Evolutionary conservation across 345 rosid species (phyloP).

Genomic region (Erodium maritimum): DNA sequence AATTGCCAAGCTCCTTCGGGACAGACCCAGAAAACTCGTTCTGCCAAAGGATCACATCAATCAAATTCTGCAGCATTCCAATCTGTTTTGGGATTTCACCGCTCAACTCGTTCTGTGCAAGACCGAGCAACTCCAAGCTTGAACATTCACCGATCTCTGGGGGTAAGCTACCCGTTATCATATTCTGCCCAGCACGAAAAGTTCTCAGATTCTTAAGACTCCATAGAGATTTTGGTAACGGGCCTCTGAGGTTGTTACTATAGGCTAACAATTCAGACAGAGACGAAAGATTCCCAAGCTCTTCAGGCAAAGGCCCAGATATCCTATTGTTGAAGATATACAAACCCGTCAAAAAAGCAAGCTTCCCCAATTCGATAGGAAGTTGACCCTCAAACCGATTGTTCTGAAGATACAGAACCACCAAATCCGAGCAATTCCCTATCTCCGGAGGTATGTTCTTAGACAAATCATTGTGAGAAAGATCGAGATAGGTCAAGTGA

Average conservation of each 20-base stretch:
- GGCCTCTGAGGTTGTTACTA: constrained; percentile 62
- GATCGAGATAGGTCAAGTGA: constrained; percentile 48
- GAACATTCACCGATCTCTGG: constrained; percentile 55
- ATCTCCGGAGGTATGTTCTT: constrained; percentile 50
- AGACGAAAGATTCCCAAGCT: constrained; percentile 51
- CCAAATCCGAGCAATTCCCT: constrained; percentile 47
- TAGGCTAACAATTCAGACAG: constrained; percentile 51
- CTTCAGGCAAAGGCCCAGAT: constrained; percentile 60
- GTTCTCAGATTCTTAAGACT: constrained; percentile 40
- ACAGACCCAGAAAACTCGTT: constrained; percentile 62
- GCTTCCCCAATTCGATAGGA: constrained; percentile 43
- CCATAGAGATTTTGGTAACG: constrained; percentile 57
- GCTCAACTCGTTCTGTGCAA: constrained; percentile 61
- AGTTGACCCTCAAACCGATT: constrained; percentile 48
- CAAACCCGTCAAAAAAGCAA: constrained; percentile 34
- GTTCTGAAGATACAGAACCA: constrained; percentile 44
- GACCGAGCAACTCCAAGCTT: constrained; percentile 60
- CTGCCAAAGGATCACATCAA: constrained; percentile 56
- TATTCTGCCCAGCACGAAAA: constrained; percentile 77
- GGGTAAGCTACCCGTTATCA: constrained; percentile 75
- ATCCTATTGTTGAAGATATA: constrained; percentile 62
- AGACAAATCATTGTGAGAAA: constrained; percentile 53
- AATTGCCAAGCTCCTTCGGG: constrained; percentile 65
- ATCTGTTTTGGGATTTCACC: constrained; percentile 62
- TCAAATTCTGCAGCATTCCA: constrained; percentile 52